phyloP scores from a whole-genome alignment of 805 yeast species.

The Zygosaccharomyces gambellarensis region DNA sequence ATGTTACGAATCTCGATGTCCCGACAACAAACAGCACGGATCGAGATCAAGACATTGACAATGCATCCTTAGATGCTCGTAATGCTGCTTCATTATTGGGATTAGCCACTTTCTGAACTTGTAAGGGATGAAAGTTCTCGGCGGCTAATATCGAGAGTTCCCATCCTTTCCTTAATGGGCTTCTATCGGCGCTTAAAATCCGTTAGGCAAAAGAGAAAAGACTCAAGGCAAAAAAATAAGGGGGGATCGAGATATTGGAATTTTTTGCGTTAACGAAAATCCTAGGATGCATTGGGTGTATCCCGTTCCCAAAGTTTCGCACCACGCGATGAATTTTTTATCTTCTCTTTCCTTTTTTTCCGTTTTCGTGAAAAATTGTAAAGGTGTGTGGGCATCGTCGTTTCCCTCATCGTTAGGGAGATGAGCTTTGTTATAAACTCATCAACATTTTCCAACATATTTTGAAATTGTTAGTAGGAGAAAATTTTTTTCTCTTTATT shows the following conservation, averaged over 20 bases:
- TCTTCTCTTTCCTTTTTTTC: not conserved
- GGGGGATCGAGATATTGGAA: not conserved
- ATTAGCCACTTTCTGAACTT: conserved; percentile 57
- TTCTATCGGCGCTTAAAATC: not conserved
- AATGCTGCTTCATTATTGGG: conserved; percentile 82
- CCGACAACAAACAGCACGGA: not conserved
- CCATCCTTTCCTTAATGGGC: too few species aligned
- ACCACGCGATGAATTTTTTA: conserved; percentile 9
- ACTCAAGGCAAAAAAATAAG: not conserved
- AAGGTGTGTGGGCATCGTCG: conserved; percentile 4
- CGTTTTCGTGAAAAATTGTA: conserved; percentile 4
- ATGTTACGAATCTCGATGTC: not conserved
- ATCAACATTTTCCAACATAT: not conserved
- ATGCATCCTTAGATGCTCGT: conserved; percentile 57
- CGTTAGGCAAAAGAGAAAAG: not conserved
- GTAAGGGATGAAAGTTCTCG: not conserved
- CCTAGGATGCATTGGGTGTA: conserved; percentile 3
- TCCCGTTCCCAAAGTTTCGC: conserved; percentile 10
- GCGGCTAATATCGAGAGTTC: too few species aligned
- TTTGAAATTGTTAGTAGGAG: conserved; percentile 4
- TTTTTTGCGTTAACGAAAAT: conserved; percentile 6
- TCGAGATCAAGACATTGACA: not conserved
- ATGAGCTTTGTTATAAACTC: conserved; percentile 1
- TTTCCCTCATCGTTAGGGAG: conserved; percentile 5
- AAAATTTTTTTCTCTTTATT: conserved; percentile 10